A percentile compares a stretch with the other conserved stretches of the same genome.
Evolutionary conservation across 345 rosid species (phyloP).

Genomic region (Triadica sebifera): DNA sequence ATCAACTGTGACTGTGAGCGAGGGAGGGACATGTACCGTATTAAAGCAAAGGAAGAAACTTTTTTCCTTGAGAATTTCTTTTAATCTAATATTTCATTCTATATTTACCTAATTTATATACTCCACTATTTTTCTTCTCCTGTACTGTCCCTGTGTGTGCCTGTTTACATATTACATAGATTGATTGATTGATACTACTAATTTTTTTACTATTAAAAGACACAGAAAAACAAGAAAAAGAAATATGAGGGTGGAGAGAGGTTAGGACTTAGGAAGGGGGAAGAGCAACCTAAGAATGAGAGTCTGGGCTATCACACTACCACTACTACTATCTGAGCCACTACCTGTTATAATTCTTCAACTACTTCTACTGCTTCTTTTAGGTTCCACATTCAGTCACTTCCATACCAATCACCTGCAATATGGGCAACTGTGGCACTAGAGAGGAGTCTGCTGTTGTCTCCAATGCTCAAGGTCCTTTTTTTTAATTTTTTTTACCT

Average conservation of each 20-base stretch:
- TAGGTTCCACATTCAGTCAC: constrained; percentile 9
- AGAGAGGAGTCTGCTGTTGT: constrained; percentile 90
- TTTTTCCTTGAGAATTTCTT: background rate
- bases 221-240: constrained; percentile 48
- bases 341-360: constrained; percentile 8
- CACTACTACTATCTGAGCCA: constrained; percentile 18
- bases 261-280: background rate
- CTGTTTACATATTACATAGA: background rate
- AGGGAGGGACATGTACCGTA: too few relatives aligned
- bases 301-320: constrained; percentile 15
- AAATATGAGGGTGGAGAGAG: background rate
- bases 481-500: background rate
- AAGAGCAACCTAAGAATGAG: constrained; percentile 62
- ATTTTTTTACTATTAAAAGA: background rate
- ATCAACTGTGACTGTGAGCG: background rate
- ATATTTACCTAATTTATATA: background rate
- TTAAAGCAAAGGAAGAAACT: background rate
- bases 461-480: constrained; percentile 80
- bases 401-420: background rate
- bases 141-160: background rate
- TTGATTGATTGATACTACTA: background rate
- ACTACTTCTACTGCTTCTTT: background rate
- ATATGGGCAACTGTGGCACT: constrained; percentile 96
- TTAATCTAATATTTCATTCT: background rate
- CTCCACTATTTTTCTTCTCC: background rate